Conservation (phyloP, 2,329 filamentous ascomycete genomes). For the Paraphoma sp. region DNA sequence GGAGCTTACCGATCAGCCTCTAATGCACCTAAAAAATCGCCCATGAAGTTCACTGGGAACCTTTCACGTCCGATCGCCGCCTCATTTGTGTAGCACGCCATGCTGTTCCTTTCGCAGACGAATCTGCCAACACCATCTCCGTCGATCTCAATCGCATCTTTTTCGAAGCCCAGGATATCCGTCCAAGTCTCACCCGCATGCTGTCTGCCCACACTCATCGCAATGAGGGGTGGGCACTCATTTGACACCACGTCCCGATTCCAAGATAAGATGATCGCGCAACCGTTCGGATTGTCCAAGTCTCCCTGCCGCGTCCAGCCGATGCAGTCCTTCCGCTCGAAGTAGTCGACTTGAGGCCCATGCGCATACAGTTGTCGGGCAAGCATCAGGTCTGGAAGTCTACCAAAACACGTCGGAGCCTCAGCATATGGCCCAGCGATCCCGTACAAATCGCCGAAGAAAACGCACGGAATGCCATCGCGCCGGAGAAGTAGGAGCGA, state of each 20-base stretch:
- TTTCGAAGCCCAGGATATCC: conserved; percentile 59
- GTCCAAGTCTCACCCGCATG: conserved; percentile 66
- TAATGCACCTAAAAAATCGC: neutral
- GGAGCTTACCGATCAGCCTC: neutral
- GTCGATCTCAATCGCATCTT: conserved; percentile 62
- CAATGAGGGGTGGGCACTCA: neutral
- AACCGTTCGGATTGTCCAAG: conserved; percentile 41
- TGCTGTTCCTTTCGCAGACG: neutral
- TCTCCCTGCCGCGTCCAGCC: conserved; percentile 61
- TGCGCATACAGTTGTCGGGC: conserved; percentile 70
- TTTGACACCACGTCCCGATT: neutral
- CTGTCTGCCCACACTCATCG: conserved; percentile 63
- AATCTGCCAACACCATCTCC: conserved; percentile 63
- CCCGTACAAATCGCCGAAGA: conserved; percentile 72
- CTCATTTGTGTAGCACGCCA: neutral
- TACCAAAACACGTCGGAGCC: conserved; percentile 58
- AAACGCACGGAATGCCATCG: conserved; percentile 67
- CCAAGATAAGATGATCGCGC: conserved; percentile 56
- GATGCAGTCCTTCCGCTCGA: conserved; percentile 63
- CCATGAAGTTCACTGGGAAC: neutral
- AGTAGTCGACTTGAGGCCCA: conserved; percentile 67
- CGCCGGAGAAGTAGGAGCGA: conserved; percentile 69
- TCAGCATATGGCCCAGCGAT: conserved; percentile 57
- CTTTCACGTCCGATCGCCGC: neutral
- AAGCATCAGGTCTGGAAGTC: conserved; percentile 63